phyloP scores from a whole-genome alignment of 495 filamentous ascomycete genomes.

The Astrocystis sublimbata region DNA sequence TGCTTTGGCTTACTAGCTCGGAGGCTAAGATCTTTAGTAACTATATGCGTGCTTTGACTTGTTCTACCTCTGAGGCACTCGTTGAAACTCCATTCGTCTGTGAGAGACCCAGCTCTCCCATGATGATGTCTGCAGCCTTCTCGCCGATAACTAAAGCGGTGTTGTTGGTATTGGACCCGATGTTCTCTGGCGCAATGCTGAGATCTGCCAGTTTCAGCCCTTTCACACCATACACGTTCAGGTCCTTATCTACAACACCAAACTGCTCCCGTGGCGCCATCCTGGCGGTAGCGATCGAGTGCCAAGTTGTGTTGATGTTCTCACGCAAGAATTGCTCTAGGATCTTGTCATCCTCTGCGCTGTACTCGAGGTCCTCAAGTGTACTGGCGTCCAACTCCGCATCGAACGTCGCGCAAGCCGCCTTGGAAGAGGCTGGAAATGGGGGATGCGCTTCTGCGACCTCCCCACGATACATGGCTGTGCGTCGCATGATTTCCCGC shows the following conservation, averaged over 20 bases:
- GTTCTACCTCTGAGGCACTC: not conserved
- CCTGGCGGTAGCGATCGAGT: slow-evolving; percentile 53
- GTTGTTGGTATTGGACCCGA: slow-evolving; percentile 62
- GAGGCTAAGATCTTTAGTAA: too few relatives aligned
- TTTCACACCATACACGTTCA: slow-evolving; percentile 52
- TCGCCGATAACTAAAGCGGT: slow-evolving; percentile 61
- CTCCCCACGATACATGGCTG: slow-evolving; percentile 56
- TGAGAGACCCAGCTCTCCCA: slow-evolving; percentile 46
- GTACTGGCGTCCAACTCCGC: slow-evolving; percentile 41
- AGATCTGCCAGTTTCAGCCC: slow-evolving; percentile 51
- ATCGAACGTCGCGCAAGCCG: slow-evolving; percentile 30
- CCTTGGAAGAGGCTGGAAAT: slow-evolving; percentile 49
- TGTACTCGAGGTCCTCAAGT: slow-evolving; percentile 49
- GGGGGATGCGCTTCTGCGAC: slow-evolving; percentile 48
- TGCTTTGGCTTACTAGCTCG: too few relatives aligned
- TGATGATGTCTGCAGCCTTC: slow-evolving; percentile 60
- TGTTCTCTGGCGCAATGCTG: slow-evolving; percentile 57
- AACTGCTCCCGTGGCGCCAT: slow-evolving; percentile 46
- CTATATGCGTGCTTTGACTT: too few relatives aligned
- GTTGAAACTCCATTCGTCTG: not conserved
- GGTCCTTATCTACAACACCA: slow-evolving; percentile 53
- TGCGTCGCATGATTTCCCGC: slow-evolving; percentile 58
- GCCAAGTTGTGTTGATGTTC: slow-evolving; percentile 52
- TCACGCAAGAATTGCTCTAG: slow-evolving; percentile 50
- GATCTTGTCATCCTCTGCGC: slow-evolving; percentile 53